Evolutionary conservation across 257 asterid genomes (phyloP).

Genomic region (Fraxinus excelsior): DNA sequence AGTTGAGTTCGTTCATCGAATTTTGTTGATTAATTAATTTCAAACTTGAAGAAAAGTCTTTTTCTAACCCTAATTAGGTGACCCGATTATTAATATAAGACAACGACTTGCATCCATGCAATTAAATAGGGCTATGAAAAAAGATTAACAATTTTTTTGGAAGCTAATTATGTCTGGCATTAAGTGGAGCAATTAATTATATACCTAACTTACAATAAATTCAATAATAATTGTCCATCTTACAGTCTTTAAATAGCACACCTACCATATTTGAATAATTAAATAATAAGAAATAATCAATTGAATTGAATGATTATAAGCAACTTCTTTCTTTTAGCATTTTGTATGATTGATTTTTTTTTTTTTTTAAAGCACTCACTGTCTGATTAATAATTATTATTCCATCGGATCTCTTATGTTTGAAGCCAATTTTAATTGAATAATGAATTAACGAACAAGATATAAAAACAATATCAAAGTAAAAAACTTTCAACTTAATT

Average conservation of each 20-base stretch:
- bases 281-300: not conserved
- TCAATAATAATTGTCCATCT: slow-evolving; percentile 25
- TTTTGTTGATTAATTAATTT: not conserved
- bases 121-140: slow-evolving; percentile 20
- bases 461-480: too few relatives aligned
- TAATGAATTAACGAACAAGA: too few relatives aligned
- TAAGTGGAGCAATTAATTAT: slow-evolving; percentile 48
- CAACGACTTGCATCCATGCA: not conserved
- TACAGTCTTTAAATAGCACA: slow-evolving; percentile 30
- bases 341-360: too few relatives aligned
- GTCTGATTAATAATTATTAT: not conserved
- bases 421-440: too few relatives aligned
- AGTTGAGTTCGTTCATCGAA: slow-evolving; percentile 2
- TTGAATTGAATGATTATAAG: not conserved
- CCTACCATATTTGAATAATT: slow-evolving; percentile 26
- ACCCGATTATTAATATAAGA: not conserved
- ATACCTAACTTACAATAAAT: slow-evolving; percentile 51
- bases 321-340: not conserved
- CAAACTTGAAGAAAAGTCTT: not conserved
- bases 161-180: slow-evolving; percentile 40
- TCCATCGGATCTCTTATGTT: too few relatives aligned
- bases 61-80: too few relatives aligned
- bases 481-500: too few relatives aligned
- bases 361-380: too few relatives aligned
- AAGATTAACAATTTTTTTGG: slow-evolving; percentile 26